Evolutionary conservation across 2,329 filamentous ascomycete species (phyloP), one percentile per base, ranked within the genome.

Genomic region (Penicillium sp.): DNA sequence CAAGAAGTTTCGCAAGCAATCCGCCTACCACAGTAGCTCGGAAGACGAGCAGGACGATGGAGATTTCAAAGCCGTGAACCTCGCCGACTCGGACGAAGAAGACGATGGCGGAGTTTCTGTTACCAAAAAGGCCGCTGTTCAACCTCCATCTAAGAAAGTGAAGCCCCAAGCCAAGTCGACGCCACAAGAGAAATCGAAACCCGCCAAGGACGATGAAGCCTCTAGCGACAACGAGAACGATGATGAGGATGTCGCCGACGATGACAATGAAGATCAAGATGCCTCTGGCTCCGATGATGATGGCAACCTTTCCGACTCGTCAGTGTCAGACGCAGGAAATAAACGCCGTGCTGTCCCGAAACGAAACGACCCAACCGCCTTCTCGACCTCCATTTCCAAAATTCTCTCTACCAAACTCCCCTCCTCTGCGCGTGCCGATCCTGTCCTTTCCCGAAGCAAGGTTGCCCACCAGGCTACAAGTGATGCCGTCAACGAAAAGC

Each of bases 351-450:
- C 64, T 8, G 60, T 74, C 9, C 63, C 74, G 11, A 97, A 97
- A 77, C 88, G 92, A 69, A 96, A 96, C 76, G 93, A 99, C 74
- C 92, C 94, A 2, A 80, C 83, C 60, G 92, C 91, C 48, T 97
- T 99, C 73, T 91, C 93, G 21, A 96, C 88, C 1, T 96, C 92
- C 47, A 91, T 99, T 67, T 89, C 90, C 63, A 96, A 94, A 75
- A 97, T 99, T 71, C 83, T 99, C 40, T 87, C 87, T 52, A 93
- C 91, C 46, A 97, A 97, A 76, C 82, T 97, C 9, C 88, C 92
- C 1, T 86, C 85, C 7, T 84, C 89, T 28, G 91, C 91, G 70
- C 89, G 92, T 21, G 82, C 87, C 51, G 94, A 99, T 71, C 94
- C 94, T 0, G 90, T 99, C n/a, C 82, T 99, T 3, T 88, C 92